Evolutionary conservation across 495 filamentous ascomycete species (phyloP).

Genomic region (Tricharina praecox): DNA sequence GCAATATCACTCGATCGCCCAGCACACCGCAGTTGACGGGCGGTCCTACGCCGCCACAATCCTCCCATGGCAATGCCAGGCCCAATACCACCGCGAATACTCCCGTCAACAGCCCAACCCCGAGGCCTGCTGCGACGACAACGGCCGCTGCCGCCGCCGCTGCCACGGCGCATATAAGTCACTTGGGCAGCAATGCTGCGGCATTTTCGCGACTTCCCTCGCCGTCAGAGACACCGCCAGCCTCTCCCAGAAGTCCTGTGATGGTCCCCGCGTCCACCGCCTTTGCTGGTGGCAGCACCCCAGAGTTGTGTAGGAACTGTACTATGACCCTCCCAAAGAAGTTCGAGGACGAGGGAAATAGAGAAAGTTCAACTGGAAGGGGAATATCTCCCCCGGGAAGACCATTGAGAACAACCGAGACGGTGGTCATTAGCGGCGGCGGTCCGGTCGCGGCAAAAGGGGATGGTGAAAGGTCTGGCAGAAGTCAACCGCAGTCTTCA

Average conservation of each 20-base stretch:
- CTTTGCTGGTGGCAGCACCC: constrained; percentile 19
- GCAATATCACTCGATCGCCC: constrained; percentile 28
- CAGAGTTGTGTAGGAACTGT: constrained; percentile 46
- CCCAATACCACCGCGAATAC: constrained; percentile 1
- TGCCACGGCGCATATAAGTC: background rate
- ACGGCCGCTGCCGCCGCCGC: no score
- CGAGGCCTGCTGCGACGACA: background rate
- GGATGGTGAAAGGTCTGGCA: background rate
- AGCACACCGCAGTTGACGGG: constrained; percentile 30
- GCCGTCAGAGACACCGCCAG: constrained; percentile 32
- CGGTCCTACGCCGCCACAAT: constrained; percentile 27
- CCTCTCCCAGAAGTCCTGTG: constrained; percentile 38
- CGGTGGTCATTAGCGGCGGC: background rate
- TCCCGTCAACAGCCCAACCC: background rate
- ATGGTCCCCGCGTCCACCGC: constrained; percentile 22
- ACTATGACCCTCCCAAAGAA: constrained; percentile 42
- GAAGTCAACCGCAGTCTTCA: constrained; percentile 14
- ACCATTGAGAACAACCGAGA: constrained; percentile 4
- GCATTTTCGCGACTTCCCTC: background rate
- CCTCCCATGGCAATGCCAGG: constrained; percentile 12
- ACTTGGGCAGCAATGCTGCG: background rate
- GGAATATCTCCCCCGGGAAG: constrained; percentile 5
- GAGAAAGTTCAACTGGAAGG: background rate
- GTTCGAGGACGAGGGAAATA: constrained; percentile 27
- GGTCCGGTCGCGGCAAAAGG: background rate